Base-by-base conservation (phyloP, 1,284 basidiomycete genomes). In the Puccinia polysora region DNA sequence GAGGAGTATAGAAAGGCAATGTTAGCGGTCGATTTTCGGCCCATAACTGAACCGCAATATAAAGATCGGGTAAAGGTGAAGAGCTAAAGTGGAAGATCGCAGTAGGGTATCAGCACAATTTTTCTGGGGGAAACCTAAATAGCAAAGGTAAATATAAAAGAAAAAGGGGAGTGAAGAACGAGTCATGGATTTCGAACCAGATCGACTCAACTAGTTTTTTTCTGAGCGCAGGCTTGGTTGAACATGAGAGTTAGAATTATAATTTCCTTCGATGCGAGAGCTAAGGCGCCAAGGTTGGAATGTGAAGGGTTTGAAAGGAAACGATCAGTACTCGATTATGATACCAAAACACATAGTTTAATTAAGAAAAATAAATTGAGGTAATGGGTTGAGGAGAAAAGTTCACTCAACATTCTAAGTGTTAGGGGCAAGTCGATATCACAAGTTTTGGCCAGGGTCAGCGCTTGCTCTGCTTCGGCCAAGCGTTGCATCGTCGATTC, bases 21-120 rank as follows among this genome's bases (percentile, higher is more conserved):
- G 91, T 92, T 47, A 95, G 82, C 0, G 91, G 90, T 78, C 94
- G 93, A 80, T 95, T 95, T 80, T 95, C 91, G 4, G 92, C 89
- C 75, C 90, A 86, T 14, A 98, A 86, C 77, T 95, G 90, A 77
- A 90, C 89, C 12, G 89, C 90, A 59, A 97, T 88, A 80, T 91
- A 94, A 73, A 97, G 85, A 81, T 97, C 94, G 77, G 92, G 90
- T 75, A 89, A 84, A 4, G 84, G 86, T 75, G 74, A 76, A 74
- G 30, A 55, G 15, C n/a, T 67, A 28, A 32, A 55, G 65, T 34
- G 30, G 18, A 20, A 36, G 38, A 75, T 62, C 75, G 81, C 77
- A 80, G 77, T 77, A 65, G 50, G 34, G 23, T 49, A 23, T 23
- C n/a, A 49, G 47, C 32, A 34, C 38, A 15, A 56, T 30, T 56